phyloP scores from a whole-genome alignment of 306 rosid genomes.

The Castanospermum australe region DNA sequence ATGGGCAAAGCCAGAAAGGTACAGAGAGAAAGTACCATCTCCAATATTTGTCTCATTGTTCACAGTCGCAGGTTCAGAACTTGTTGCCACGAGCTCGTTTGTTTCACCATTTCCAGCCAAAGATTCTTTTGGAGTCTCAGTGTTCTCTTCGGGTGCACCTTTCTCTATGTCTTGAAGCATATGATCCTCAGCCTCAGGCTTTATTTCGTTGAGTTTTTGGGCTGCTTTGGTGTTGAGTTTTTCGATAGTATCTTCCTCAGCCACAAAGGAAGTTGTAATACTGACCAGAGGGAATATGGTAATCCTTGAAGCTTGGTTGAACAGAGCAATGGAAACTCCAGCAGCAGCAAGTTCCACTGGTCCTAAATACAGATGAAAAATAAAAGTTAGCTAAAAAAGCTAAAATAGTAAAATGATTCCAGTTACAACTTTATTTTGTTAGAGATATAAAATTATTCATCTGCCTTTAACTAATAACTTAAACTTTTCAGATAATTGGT shows the following conservation, averaged over 20 bases:
- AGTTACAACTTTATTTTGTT: too few species aligned
- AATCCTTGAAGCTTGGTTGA: slow-evolving; percentile 94
- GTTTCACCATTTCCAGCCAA: slow-evolving; percentile 1
- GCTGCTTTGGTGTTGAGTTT: slow-evolving; percentile 28
- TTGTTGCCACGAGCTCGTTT: slow-evolving; percentile 2
- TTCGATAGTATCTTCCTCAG: slow-evolving; percentile 82
- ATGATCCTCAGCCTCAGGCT: slow-evolving; percentile 29
- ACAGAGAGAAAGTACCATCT: slow-evolving; percentile 29
- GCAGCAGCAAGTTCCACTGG: slow-evolving; percentile 95
- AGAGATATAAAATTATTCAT: too few species aligned
- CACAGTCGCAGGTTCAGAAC: not conserved
- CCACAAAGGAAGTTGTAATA: slow-evolving; percentile 89
- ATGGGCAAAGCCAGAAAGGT: not conserved
- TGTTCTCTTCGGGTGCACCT: slow-evolving; percentile 22
- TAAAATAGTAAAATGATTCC: not conserved
- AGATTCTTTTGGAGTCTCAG: not conserved
- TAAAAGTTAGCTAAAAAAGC: not conserved
- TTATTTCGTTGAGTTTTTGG: slow-evolving; percentile 17
- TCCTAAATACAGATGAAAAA: slow-evolving; percentile 33
- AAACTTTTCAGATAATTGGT: too few species aligned
- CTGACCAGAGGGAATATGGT: slow-evolving; percentile 90
- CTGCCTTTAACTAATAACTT: too few species aligned
- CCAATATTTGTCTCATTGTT: not conserved
- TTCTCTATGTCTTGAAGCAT: slow-evolving; percentile 44
- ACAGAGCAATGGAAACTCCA: slow-evolving; percentile 85